Evolutionary conservation across 352 stramenopile species (phyloP), one percentile per base, ranked within the genome.

Genomic region (Phytophthora kernoviae): DNA sequence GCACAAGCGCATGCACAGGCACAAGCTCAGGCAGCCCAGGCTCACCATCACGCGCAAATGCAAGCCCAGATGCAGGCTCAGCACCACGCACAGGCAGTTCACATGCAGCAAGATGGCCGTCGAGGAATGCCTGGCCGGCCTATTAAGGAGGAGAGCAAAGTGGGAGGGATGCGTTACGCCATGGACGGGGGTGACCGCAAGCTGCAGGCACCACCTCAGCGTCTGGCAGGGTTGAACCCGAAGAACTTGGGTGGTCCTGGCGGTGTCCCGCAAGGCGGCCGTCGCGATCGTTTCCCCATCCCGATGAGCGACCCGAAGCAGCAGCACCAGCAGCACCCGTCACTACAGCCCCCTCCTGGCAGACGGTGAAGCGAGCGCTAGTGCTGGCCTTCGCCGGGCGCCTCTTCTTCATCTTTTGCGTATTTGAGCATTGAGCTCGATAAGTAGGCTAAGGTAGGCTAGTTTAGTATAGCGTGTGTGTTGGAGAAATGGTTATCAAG

Each of bases 221-320:
- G 79, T 43, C 64, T 91, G 10, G 81, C 79, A 45, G 79, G 81
- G 34, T 47, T 91, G 49, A 91, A 91, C 63, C 78, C 81, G 42
- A 91, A 91, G 62, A 89, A 87, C 49, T 48, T 91, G 4, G 81
- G 77, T 27, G 67, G 65, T n/a, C 80, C 80, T 10, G 56, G 59
- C 20, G 75, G 72, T 24, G 73, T 81, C 41, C 69, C 66, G 14
- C 77, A 79, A 20, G 63, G 58, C 45, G 75, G 72, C 10, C 79
- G 81, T 58, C 79, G 81, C 30, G 81, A 91, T 65, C 71, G 75
- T 27, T 91, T 91, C 62, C 80, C 81, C 43, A 87, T 91, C 50
- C 81, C 81, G 0, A 88, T 89, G 76, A 75, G 59, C 48, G 81
- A 89, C 52, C 79, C 79, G 51, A 89, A 91, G 70, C 81, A 91